phyloP scores from a whole-genome alignment of 768 basidiomycete species.

The Boletus rubescentipes region DNA sequence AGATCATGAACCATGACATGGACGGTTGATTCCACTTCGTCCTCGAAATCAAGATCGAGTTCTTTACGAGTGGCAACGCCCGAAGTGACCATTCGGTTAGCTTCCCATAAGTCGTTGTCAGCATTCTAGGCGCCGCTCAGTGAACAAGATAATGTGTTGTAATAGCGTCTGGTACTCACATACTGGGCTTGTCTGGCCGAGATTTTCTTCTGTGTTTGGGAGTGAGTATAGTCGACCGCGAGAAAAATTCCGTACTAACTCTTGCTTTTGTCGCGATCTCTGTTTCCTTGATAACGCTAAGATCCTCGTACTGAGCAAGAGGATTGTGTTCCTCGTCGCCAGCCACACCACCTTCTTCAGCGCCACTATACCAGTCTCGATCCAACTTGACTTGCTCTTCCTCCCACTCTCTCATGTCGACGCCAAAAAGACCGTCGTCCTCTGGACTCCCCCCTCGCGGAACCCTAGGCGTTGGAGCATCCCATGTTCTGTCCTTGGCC shows the following conservation, averaged over 20 bases:
- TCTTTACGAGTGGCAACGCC: constrained; percentile 87
- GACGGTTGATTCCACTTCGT: constrained; percentile 93
- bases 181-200: constrained; percentile 97
- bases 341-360: constrained; percentile 82
- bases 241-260: constrained; percentile 39
- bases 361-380: constrained; percentile 94
- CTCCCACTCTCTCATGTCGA: constrained; percentile 92
- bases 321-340: constrained; percentile 94
- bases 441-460: constrained; percentile 69
- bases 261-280: constrained; percentile 77
- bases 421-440: constrained; percentile 57
- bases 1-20: constrained; percentile 97
- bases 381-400: constrained; percentile 92
- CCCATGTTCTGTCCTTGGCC: constrained; percentile 61
- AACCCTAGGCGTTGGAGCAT: constrained; percentile 78
- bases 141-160: constrained; percentile 6
- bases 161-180: constrained; percentile 44
- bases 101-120: constrained; percentile 98
- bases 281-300: constrained; percentile 63
- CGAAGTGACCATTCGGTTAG: constrained; percentile 95
- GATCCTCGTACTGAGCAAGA: constrained; percentile 89
- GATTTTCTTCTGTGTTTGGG: constrained; percentile 63
- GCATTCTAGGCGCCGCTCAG: constrained; percentile 63
- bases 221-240: constrained; percentile 16
- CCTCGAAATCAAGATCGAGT: constrained; percentile 93